Evolutionary conservation across 2,329 filamentous ascomycete species (phyloP).

Genomic region (Aspergillus clavatus): DNA sequence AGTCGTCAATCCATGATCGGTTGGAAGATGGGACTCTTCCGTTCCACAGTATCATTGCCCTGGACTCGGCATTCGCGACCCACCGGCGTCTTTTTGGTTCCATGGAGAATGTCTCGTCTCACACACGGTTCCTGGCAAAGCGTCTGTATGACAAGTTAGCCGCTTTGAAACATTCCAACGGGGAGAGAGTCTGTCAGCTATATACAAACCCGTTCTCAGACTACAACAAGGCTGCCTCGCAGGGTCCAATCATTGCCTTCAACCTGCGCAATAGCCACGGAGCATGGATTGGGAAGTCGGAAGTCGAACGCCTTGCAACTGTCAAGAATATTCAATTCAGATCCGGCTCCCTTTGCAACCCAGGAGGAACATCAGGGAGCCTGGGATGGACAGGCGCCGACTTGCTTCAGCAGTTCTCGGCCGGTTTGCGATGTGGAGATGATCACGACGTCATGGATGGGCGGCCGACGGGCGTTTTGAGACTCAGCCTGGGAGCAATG

Average conservation of each 20-base stretch:
- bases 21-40: constrained; percentile 90
- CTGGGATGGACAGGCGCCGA: constrained; percentile 75
- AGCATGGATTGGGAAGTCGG: constrained; percentile 71
- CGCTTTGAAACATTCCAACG: constrained; percentile 65
- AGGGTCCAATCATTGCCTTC: constrained; percentile 77
- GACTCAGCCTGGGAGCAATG: constrained; percentile 86
- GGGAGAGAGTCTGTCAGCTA: constrained; percentile 58
- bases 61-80: constrained; percentile 67
- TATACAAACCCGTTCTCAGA: constrained; percentile 48
- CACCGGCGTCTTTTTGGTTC: constrained; percentile 67
- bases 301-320: constrained; percentile 80
- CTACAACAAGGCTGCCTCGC: constrained; percentile 44
- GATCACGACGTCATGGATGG: constrained; percentile 77
- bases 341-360: constrained; percentile 87
- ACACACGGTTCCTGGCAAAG: constrained; percentile 62
- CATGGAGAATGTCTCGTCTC: constrained; percentile 64
- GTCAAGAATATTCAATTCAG: constrained; percentile 77
- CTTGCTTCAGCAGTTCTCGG: constrained; percentile 76
- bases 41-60: constrained; percentile 81
- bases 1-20: constrained; percentile 66
- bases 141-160: constrained; percentile 56
- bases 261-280: constrained; percentile 68
- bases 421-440: constrained; percentile 77
- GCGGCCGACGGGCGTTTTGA: constrained; percentile 81
- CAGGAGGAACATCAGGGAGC: constrained; percentile 72